Base-by-base conservation (phyloP, 208 protist species). In the Polymyxa betae region DNA sequence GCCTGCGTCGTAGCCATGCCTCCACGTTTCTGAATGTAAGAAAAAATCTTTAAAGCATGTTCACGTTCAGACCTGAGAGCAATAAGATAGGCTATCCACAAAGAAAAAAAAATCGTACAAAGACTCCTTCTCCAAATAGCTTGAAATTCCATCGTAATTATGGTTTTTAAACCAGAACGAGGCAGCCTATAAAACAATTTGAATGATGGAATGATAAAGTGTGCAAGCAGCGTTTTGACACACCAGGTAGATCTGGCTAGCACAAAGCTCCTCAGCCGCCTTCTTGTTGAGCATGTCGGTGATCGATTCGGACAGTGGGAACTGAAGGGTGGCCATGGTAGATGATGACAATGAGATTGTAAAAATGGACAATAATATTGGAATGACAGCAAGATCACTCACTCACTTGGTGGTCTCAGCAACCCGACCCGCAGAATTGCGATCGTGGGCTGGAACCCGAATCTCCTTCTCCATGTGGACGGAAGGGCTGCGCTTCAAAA, bases 81-180 rank as follows among this genome's bases (percentile, higher is more conserved):
- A 29, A 60, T 60, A 60, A 60, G 5, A 5, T 29, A 24, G 24
- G 12, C 49, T 5, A 60, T 60, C 5, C 12, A 24, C 5, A 5
- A 24, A 60, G 24, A 60, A 60, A 60, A 29, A 29, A 60, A 29
- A 60, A 60, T 60, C 5, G 5, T 82, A 82, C 72, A 5, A 5
- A 43, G 72, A 5, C n/a, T 82, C 72, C 72, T 40, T 40, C 16
- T 5, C 12, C 72, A 82, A 43, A 43, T 40, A 82, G 5, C 16
- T 38, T 5, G 72, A 5, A 43, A 82, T 82, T 20, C 72, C 72
- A n/a, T 82, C 72, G 40, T 45, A 82, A n/a, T 82, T 43, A 5
- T 43, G 5, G n/a, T 82, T 82, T 43, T 82, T 82, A n/a, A 82
- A 82, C 72, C 72, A 82, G 72, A 82, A 82, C 72, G 72, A 82